Percentiles rank a stretch among this genome's conserved stretches.
Conservation (phyloP, 768 basidiomycete species). For the Lentinula boryana region DNA sequence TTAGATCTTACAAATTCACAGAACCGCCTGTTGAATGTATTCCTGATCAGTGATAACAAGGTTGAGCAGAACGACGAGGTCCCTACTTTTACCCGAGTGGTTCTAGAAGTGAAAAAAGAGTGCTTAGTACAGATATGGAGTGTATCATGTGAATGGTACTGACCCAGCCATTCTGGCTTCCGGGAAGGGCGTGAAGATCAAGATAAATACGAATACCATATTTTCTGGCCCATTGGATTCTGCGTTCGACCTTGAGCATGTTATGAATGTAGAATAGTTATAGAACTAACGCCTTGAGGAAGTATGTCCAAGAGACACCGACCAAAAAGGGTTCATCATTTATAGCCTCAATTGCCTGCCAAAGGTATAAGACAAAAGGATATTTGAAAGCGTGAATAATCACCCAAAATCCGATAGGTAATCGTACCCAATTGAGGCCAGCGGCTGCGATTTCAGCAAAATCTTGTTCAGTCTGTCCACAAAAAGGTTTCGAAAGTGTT, state of each 20-base stretch:
- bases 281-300: constrained; percentile 21
- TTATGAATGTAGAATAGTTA: neutral
- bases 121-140: neutral
- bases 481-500: neutral
- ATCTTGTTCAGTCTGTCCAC: constrained; percentile 78
- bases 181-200: constrained; percentile 69
- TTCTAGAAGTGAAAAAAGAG: constrained; percentile 23
- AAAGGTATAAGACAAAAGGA: neutral
- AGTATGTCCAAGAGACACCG: constrained; percentile 68
- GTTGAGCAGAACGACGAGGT: neutral
- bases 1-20: constrained; percentile 50
- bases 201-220: constrained; percentile 87
- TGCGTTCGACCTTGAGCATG: constrained; percentile 56
- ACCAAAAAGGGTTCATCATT: constrained; percentile 77
- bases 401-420: constrained; percentile 85
- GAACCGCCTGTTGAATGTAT: constrained; percentile 32
- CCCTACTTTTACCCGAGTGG: constrained; percentile 44
- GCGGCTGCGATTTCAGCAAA: constrained; percentile 86
- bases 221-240: constrained; percentile 84
- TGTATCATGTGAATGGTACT: constrained; percentile 31
- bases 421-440: constrained; percentile 82
- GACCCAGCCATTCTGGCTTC: constrained; percentile 86
- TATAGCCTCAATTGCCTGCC: constrained; percentile 41
- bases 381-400: constrained; percentile 24
- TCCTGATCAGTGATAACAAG: neutral